These are phyloP conservation scores for Flagelloscypha sp. DNA, from an alignment of 768 basidiomycete species.

Conservation along the genomic window DNA sequence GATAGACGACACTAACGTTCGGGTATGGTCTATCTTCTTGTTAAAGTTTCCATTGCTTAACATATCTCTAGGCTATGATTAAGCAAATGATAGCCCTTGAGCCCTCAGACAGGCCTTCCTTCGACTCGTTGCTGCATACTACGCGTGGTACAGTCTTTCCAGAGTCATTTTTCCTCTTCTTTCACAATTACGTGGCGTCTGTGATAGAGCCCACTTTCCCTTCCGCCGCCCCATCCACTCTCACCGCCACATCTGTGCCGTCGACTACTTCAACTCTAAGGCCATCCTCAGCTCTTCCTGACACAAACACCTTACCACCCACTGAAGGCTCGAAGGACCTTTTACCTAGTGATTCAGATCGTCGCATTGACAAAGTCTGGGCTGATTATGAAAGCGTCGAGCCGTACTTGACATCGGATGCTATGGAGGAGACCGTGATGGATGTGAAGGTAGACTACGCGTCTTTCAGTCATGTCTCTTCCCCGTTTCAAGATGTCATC, in stretches of 20 bases:
- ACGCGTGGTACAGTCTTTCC: constrained; percentile 80
- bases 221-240: constrained; percentile 21
- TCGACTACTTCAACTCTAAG: constrained; percentile 29
- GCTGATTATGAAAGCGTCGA: constrained; percentile 79
- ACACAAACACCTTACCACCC: constrained; percentile 12
- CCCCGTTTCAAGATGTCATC: constrained; percentile 65
- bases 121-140: constrained; percentile 67
- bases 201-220: constrained; percentile 51
- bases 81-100: constrained; percentile 85
- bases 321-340: constrained; percentile 26
- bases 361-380: constrained; percentile 77
- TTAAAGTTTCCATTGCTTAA: constrained; percentile 11
- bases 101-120: constrained; percentile 68
- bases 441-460: constrained; percentile 52
- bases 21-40: constrained; percentile 41
- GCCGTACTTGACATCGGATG: constrained; percentile 52
- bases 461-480: constrained; percentile 32
- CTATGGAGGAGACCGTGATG: constrained; percentile 36
- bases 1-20: constrained; percentile 76
- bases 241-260: constrained; percentile 21
- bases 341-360: constrained; percentile 78
- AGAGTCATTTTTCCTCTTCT: constrained; percentile 89
- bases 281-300: constrained; percentile 17
- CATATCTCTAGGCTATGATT: constrained; percentile 62
- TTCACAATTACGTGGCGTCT: constrained; percentile 82